phyloP scores from a whole-genome alignment of 495 filamentous ascomycete species.

The Cercophora newfieldiana region DNA sequence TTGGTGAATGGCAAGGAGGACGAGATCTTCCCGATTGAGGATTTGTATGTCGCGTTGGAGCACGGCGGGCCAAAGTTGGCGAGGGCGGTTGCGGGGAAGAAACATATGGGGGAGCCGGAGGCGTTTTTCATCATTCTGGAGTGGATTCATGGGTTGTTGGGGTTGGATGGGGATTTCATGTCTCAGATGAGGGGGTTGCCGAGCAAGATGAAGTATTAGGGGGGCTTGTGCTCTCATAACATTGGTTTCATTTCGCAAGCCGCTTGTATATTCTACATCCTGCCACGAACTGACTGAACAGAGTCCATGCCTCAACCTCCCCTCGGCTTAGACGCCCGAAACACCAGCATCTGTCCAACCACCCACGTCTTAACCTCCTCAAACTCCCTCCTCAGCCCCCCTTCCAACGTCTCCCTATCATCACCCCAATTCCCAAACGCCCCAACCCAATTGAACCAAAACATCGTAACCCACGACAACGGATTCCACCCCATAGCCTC shows the following conservation, averaged over 20 bases:
- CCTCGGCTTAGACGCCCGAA: conserved; percentile 15
- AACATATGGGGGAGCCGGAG: conserved; percentile 33
- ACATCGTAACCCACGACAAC: conserved; percentile 38
- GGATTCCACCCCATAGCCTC: conserved; percentile 14
- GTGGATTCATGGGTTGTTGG: conserved; percentile 29
- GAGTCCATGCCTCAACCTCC: background rate
- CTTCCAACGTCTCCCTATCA: conserved; percentile 35
- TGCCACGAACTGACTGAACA: no score
- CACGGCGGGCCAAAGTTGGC: conserved; percentile 66
- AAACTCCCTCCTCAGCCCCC: conserved; percentile 32
- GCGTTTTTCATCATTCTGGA: conserved; percentile 24
- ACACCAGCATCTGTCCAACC: conserved; percentile 26
- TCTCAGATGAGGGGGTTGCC: conserved; percentile 14
- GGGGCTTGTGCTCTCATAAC: background rate
- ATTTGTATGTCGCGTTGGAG: conserved; percentile 58
- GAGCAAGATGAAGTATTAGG: conserved; percentile 22
- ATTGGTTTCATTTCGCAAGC: no score
- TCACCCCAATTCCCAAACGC: conserved; percentile 32
- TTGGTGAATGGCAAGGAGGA: conserved; percentile 69
- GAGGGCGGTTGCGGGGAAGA: conserved; percentile 36
- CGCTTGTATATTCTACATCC: no score
- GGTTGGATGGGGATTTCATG: conserved; percentile 21
- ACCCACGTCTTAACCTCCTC: conserved; percentile 33
- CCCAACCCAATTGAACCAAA: conserved; percentile 31
- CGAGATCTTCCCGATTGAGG: conserved; percentile 71